Conservation (phyloP, 176 grass and related monocot species). For the Zizania latifolia region DNA sequence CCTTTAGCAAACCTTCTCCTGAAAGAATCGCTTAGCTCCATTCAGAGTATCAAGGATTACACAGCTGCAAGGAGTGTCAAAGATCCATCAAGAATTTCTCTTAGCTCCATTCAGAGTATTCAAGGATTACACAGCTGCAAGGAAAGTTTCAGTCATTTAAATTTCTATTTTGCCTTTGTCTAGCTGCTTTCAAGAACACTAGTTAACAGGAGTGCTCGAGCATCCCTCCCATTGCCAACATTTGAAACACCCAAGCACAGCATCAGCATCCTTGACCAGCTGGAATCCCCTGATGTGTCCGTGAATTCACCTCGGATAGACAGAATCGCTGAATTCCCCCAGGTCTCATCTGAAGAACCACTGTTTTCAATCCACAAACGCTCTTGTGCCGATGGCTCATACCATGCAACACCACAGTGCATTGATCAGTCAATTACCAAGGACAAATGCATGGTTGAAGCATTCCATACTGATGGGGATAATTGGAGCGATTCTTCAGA, state of each 20-base stretch:
- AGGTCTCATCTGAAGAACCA: conserved; percentile 38
- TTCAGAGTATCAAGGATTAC: conserved; percentile 40
- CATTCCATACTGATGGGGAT: conserved; percentile 24
- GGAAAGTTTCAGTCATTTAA: background rate
- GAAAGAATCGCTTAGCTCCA: conserved; percentile 35
- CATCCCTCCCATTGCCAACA: conserved; percentile 46
- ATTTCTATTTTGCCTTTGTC: background rate
- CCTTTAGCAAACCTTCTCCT: conserved; percentile 31
- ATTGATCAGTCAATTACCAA: conserved; percentile 63
- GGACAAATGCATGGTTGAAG: conserved; percentile 73
- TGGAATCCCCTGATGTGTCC: conserved; percentile 62
- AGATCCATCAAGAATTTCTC: too few species aligned
- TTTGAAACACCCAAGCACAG: conserved; percentile 29
- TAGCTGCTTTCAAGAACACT: conserved; percentile 13
- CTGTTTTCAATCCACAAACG: conserved; percentile 19
- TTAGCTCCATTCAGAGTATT: too few species aligned
- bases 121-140: too few species aligned
- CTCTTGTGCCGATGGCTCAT: conserved; percentile 8
- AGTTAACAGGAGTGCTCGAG: conserved; percentile 12
- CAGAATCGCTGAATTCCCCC: conserved; percentile 73
- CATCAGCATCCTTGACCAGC: conserved; percentile 28
- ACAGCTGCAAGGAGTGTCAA: background rate
- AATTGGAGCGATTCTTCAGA: conserved; percentile 28
- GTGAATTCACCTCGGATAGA: conserved; percentile 79
- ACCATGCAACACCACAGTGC: conserved; percentile 14